These are phyloP conservation scores for Hypoxylon lienhwacheense DNA, from an alignment of 495 filamentous ascomycete genomes.

Conservation along the genomic window DNA sequence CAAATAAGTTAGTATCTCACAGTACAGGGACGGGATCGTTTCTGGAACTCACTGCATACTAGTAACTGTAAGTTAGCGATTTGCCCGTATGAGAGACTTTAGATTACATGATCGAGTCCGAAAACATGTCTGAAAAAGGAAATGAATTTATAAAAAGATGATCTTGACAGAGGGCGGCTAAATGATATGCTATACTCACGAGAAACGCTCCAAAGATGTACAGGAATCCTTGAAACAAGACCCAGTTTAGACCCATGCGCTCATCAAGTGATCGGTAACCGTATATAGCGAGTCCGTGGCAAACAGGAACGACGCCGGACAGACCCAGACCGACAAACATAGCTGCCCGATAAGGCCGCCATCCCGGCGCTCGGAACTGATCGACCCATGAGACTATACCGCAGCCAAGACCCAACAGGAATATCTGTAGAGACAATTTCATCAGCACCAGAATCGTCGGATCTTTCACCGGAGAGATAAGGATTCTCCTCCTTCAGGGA, in stretches of 20 bases:
- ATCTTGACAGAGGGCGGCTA: too few relatives aligned
- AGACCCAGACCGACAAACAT: slow-evolving; percentile 93
- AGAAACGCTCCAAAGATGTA: slow-evolving; percentile 86
- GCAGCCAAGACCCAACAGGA: slow-evolving; percentile 71
- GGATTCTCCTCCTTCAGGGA: background rate
- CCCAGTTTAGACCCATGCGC: slow-evolving; percentile 80
- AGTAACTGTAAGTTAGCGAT: slow-evolving; percentile 6
- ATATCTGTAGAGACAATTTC: slow-evolving; percentile 60
- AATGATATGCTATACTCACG: slow-evolving; percentile 4
- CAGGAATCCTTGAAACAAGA: slow-evolving; percentile 72
- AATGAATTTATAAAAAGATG: too few relatives aligned
- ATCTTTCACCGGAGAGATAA: background rate
- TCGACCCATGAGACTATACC: slow-evolving; percentile 73
- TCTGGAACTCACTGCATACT: slow-evolving; percentile 28
- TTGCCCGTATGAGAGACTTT: background rate
- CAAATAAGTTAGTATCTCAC: slow-evolving; percentile 17
- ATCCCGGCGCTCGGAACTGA: slow-evolving; percentile 76
- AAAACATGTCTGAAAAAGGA: too few relatives aligned
- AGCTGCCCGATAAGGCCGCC: slow-evolving; percentile 79
- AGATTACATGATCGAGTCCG: background rate
- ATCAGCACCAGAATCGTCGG: background rate
- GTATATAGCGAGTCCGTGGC: slow-evolving; percentile 68
- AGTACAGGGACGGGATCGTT: slow-evolving; percentile 6
- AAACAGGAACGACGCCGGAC: slow-evolving; percentile 75
- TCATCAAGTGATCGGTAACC: slow-evolving; percentile 50